phyloP scores from a whole-genome alignment of 2,329 filamentous ascomycete genomes.

The Penicillium brasilianum region DNA sequence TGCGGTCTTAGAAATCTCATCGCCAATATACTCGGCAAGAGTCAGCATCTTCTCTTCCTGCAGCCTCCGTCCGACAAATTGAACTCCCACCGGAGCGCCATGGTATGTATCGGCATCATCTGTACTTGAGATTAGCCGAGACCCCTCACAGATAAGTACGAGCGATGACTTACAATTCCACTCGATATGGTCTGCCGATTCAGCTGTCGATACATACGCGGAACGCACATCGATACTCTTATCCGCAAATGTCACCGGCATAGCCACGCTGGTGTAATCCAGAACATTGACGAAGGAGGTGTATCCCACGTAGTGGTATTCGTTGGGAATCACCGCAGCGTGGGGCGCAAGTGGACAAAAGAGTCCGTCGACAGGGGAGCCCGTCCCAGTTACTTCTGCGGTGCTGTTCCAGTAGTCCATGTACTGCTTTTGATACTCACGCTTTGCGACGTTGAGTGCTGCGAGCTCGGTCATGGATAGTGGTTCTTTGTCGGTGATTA shows the following conservation, averaged over 20 bases:
- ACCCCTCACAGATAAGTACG: neutral
- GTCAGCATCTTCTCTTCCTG: conserved; percentile 59
- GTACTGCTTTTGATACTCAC: conserved; percentile 63
- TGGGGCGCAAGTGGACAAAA: conserved; percentile 51
- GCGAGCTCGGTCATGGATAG: conserved; percentile 52
- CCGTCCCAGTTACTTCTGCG: conserved; percentile 53
- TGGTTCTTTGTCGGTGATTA: conserved; percentile 38
- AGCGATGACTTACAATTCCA: conserved; percentile 52
- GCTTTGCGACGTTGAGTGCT: conserved; percentile 58
- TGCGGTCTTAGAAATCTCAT: conserved; percentile 21
- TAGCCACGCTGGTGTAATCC: conserved; percentile 60
- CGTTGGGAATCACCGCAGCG: conserved; percentile 46
- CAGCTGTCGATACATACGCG: conserved; percentile 47
- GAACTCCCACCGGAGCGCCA: conserved; percentile 54
- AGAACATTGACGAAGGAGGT: conserved; percentile 57
- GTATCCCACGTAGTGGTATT: conserved; percentile 56
- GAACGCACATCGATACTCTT: conserved; percentile 54
- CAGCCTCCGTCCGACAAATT: conserved; percentile 56
- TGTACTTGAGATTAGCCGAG: conserved; percentile 26
- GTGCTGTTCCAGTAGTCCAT: conserved; percentile 69
- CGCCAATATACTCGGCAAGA: conserved; percentile 49
- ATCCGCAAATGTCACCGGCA: conserved; percentile 62
- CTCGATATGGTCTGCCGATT: conserved; percentile 52
- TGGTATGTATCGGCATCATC: conserved; percentile 57
- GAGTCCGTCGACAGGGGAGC: conserved; percentile 59